Conservation (phyloP, 768 basidiomycete species). For the Imleria badia region DNA sequence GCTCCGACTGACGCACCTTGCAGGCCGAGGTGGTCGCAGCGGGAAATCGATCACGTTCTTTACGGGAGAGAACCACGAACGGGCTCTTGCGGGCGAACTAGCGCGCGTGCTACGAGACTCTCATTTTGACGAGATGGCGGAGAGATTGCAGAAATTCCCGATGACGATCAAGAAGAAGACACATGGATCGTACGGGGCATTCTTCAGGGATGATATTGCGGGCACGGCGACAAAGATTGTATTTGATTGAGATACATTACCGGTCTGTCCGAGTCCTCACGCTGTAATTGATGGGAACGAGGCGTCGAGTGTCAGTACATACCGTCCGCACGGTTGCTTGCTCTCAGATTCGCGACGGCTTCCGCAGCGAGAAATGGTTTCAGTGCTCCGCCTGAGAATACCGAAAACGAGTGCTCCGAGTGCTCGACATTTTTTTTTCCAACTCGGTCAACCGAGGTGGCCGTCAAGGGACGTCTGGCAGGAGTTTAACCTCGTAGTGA, state of each 20-base stretch:
- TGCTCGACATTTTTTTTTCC: not conserved
- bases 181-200: constrained; percentile 87
- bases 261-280: not conserved
- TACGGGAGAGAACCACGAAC: constrained; percentile 87
- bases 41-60: constrained; percentile 97
- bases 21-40: constrained; percentile 84
- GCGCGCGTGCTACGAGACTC: constrained; percentile 88
- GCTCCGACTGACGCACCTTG: constrained; percentile 5
- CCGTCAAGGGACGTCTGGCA: not conserved
- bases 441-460: not conserved
- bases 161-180: constrained; percentile 98
- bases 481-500: not conserved
- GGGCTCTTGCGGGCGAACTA: constrained; percentile 86
- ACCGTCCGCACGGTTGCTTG: not conserved
- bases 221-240: constrained; percentile 76
- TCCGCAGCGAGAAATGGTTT: not conserved
- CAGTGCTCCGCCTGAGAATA: not conserved
- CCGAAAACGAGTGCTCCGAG: constrained; percentile 3
- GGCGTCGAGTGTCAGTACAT: not conserved
- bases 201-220: constrained; percentile 64
- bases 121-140: constrained; percentile 70
- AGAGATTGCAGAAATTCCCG: constrained; percentile 75
- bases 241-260: constrained; percentile 43
- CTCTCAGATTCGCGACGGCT: too few species aligned
- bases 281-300: constrained; percentile 12